Evolutionary conservation across 768 basidiomycete species (phyloP).

Genomic region (Amanita exitialis): DNA sequence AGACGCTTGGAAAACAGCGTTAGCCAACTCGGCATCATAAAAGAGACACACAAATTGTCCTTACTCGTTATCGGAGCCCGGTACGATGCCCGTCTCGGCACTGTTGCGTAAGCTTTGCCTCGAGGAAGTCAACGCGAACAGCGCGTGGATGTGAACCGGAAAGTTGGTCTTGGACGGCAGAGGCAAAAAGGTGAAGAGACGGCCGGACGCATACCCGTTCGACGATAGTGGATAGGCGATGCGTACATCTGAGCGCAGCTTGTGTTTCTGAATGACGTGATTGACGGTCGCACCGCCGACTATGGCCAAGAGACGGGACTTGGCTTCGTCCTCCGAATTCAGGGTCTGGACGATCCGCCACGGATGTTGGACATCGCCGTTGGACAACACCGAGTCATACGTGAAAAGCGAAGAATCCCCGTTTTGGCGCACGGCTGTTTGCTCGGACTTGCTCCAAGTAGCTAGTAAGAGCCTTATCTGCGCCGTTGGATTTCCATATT

Average conservation of each 20-base stretch:
- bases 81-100: slow-evolving; percentile 26
- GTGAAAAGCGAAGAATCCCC: neutral
- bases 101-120: slow-evolving; percentile 34
- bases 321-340: slow-evolving; percentile 2
- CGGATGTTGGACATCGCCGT: neutral
- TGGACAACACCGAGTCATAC: slow-evolving; percentile 1
- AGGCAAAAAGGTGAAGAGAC: slow-evolving; percentile 40
- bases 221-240: slow-evolving; percentile 22
- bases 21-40: neutral
- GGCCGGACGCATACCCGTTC: slow-evolving; percentile 18
- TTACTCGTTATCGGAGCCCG: slow-evolving; percentile 31
- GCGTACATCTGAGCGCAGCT: slow-evolving; percentile 28
- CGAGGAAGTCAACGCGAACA: slow-evolving; percentile 35
- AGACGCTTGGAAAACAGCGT: slow-evolving; percentile 19
- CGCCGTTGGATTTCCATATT: slow-evolving; percentile 23
- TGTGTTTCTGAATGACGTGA: slow-evolving; percentile 23
- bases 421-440: neutral
- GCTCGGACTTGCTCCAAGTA: slow-evolving; percentile 8
- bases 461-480: slow-evolving; percentile 15
- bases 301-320: neutral
- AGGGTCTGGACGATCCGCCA: slow-evolving; percentile 25
- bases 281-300: neutral
- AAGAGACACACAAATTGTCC: slow-evolving; percentile 8
- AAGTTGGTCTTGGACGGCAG: slow-evolving; percentile 36
- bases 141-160: slow-evolving; percentile 33